These are phyloP conservation scores for Lactarius deliciosus DNA, from an alignment of 768 basidiomycete species.

Conservation along the genomic window DNA sequence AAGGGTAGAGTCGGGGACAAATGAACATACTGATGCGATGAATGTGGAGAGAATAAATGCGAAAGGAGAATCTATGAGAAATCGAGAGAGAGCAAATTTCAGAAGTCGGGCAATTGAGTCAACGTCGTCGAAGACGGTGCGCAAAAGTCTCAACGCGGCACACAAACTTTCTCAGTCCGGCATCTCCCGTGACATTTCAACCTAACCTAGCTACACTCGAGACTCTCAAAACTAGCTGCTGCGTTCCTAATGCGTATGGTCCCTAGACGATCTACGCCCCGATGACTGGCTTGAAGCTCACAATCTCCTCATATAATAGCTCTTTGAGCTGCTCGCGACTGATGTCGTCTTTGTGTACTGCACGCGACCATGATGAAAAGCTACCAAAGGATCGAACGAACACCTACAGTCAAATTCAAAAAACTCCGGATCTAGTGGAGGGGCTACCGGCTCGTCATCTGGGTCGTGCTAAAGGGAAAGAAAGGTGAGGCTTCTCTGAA, in stretches of 20 bases:
- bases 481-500: constrained; percentile 4
- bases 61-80: constrained; percentile 27
- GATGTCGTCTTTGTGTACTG: constrained; percentile 95
- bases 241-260: background rate
- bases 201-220: background rate
- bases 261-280: constrained; percentile 38
- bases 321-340: constrained; percentile 94
- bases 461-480: constrained; percentile 70
- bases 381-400: constrained; percentile 1
- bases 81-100: constrained; percentile 20
- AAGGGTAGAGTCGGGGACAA: background rate
- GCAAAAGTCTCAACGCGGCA: constrained; percentile 18
- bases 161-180: constrained; percentile 26
- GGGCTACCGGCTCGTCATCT: constrained; percentile 93
- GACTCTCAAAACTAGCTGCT: background rate
- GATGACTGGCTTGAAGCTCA: constrained; percentile 74
- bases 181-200: constrained; percentile 23
- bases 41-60: constrained; percentile 23
- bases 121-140: constrained; percentile 23
- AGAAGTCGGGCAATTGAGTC: constrained; percentile 8
- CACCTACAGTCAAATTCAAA: constrained; percentile 93
- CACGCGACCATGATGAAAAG: background rate
- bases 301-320: constrained; percentile 91
- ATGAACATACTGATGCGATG: constrained; percentile 18
- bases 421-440: constrained; percentile 94